Base-by-base conservation (phyloP, 2,329 filamentous ascomycete genomes). In the Penicillium sp. region DNA sequence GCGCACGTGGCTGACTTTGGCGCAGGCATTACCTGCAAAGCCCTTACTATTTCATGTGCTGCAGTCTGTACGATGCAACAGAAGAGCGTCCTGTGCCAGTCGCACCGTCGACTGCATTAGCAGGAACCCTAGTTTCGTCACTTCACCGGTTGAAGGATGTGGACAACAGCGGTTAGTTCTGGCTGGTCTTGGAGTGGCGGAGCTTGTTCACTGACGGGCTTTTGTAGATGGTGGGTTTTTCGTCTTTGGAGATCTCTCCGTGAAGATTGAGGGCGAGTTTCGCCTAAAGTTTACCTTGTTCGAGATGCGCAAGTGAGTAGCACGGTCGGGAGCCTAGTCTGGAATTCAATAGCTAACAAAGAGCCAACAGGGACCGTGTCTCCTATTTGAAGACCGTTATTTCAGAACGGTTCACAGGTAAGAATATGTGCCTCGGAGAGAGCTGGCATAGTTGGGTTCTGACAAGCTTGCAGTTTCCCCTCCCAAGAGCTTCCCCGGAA, bases 161-260 rank as follows among this genome's bases (percentile, higher is more conserved):
- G 3, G 82, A 88, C 67, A 92, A 92, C 69, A 80, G 79, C 58
- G 81, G 81, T 83, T 68, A 68, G 72, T 71, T 27, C 42, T 41
- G 40, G 37, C 31, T 27, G 8, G 21, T 38, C 33, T 40, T 5
- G 8, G 19, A 6, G 17, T 17, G 10, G 31, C 5, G 31, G 17
- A 23, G n/a, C 42, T 31, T 19, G 25, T 46, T 40, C 6, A 40
- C 51, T 62, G 40, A 56, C 38, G 3, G 2, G 5, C 31, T 13
- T 61, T 50, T 59, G n/a, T 59, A 78, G 90, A 94, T 73, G 89
- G 89, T 12, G 91, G 88, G 0, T 95, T 92, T 76, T 96, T 96
- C 69, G 88, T 96, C n/a, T 96, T 95, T 74, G 89, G 89, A 6
- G 91, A 96, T 73, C 80, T 96, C 23, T 94, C 90, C 0, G 86